A percentile compares a stretch with the other conserved stretches of the same genome.
Evolutionary conservation across 768 basidiomycete genomes (phyloP).

Genomic region (Cytidiella melzeri): DNA sequence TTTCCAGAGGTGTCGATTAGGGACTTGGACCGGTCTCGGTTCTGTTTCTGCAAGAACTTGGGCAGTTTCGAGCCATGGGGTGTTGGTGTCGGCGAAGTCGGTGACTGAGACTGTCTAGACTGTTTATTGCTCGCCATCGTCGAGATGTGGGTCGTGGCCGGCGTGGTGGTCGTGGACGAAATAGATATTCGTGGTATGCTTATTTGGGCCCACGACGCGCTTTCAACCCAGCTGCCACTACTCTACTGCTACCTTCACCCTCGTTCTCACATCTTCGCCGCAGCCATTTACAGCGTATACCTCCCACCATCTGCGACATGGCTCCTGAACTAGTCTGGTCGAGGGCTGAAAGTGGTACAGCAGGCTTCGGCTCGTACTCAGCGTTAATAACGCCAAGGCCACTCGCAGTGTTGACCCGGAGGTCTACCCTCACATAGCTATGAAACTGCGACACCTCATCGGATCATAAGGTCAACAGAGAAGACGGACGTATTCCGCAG

Average conservation of each 20-base stretch:
- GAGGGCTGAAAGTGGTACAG: too few species aligned
- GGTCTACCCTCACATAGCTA: too few species aligned
- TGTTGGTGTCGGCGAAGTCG: conserved; percentile 36
- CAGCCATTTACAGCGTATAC: neutral
- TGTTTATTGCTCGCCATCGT: conserved; percentile 40
- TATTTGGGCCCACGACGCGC: neutral
- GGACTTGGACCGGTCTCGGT: conserved; percentile 56
- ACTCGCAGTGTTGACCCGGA: too few species aligned
- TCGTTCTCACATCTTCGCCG: neutral
- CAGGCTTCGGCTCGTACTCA: too few species aligned
- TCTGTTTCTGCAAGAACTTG: conserved; percentile 62
- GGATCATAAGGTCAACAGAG: too few species aligned
- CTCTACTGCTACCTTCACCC: neutral
- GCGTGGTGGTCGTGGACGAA: conserved; percentile 12
- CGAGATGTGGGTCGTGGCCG: conserved; percentile 18
- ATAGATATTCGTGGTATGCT: neutral
- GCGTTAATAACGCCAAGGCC: too few species aligned
- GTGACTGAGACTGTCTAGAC: conserved; percentile 35
- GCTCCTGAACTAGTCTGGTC: too few species aligned
- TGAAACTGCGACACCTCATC: too few species aligned
- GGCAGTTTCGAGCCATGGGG: conserved; percentile 49
- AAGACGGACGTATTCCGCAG: too few species aligned
- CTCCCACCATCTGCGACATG: too few species aligned
- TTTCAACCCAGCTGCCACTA: neutral
- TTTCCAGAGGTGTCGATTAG: conserved; percentile 33